Evolutionary conservation across 768 basidiomycete species (phyloP), one percentile per base, ranked within the genome.

Genomic region (Podaxis carcinomalis): DNA sequence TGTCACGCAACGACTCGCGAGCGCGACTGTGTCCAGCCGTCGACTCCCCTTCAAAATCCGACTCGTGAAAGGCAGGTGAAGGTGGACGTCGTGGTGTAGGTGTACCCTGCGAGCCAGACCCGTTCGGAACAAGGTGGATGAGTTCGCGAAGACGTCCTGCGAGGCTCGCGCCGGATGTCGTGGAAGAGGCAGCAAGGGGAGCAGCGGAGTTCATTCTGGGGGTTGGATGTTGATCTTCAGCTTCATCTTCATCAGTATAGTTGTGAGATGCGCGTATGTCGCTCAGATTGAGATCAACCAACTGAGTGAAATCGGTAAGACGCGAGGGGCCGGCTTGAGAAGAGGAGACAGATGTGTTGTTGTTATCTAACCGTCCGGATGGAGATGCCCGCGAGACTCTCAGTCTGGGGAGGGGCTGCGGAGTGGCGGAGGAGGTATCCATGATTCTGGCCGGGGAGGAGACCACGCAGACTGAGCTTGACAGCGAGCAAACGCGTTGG

Each of bases 61-160:
- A 85, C 46, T 86, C 85, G 9, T 78, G 69, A 56, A 83, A 68
- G 39, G 69, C 63, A 44, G 74, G 68, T 61, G 69, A 65, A 19
- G 69, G 58, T 35, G 68, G 68, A 5, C 76, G 65, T 21, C 69
- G 64, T 7, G 72, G 40, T 13, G 52, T 50, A n/a, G 59, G 60
- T n/a, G 62, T 56, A 13, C 9, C 11, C 36, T 55, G 59, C 23
- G 59, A 53, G 19, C 27, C 51, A 54, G 62, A 62, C 25, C 62
- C 56, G 25, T 75, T 76, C 36, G 82, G 80, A 57, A 83, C 74
- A 59, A 80, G 83, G 35, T 79, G 73, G 7, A 89, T 74, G 4
- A 89, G 72, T 23, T 86, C 85, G 51, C 88, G 86, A 19, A 90
- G 80, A 51, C 85, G 83, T 21, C 78, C 80, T 19, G 87, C 85